These are phyloP conservation scores for Aspergillus carbonarius DNA, from an alignment of 2,329 filamentous ascomycete species.

Conservation along the genomic window DNA sequence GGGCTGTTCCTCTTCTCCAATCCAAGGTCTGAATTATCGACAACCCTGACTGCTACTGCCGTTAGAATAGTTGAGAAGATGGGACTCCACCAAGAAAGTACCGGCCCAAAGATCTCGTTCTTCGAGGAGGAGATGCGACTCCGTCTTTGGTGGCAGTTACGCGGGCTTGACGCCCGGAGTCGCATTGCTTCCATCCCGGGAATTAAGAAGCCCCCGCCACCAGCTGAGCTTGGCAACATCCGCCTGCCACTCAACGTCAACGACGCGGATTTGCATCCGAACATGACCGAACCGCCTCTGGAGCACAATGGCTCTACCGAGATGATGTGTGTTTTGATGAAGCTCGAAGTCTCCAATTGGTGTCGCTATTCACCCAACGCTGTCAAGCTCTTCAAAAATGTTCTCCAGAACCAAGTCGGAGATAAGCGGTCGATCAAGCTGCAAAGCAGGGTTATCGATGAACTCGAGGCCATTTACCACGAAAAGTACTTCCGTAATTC, in stretches of 20 bases:
- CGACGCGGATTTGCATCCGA: slow-evolving; percentile 28
- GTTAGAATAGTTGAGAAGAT: slow-evolving; percentile 60
- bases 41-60: slow-evolving; percentile 35
- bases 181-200: background rate
- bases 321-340: slow-evolving; percentile 23
- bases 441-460: background rate
- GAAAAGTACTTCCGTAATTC: background rate
- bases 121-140: slow-evolving; percentile 66
- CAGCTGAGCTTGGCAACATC: slow-evolving; percentile 10
- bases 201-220: background rate
- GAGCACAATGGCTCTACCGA: slow-evolving; percentile 37
- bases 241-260: slow-evolving; percentile 21
- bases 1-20: slow-evolving; percentile 49
- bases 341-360: background rate
- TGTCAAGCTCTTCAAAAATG: background rate
- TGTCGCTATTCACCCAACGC: background rate
- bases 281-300: slow-evolving; percentile 33
- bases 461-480: background rate
- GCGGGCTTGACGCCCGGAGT: slow-evolving; percentile 58
- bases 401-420: background rate
- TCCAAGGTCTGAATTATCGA: slow-evolving; percentile 33
- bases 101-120: slow-evolving; percentile 45
- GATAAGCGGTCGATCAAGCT: background rate
- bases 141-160: slow-evolving; percentile 69
- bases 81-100: slow-evolving; percentile 63